Conservation (phyloP, 768 basidiomycete species). For the Lactarius indigo region DNA sequence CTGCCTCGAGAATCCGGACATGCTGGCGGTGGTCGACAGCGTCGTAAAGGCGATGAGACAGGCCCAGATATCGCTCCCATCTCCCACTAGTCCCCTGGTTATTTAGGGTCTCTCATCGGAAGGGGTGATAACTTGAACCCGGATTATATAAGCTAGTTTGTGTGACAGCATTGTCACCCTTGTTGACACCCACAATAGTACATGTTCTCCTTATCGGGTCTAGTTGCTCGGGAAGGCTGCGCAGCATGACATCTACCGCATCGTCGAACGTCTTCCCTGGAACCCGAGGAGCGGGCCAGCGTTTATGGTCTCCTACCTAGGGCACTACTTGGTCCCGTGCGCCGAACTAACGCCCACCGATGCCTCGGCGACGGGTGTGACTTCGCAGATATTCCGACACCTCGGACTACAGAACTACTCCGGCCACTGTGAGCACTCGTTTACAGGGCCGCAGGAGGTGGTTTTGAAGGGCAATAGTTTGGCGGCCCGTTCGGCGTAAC, state of each 20-base stretch:
- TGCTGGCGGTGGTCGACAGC: not conserved
- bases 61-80: not conserved
- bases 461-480: not conserved
- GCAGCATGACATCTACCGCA: not conserved
- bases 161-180: too few species aligned
- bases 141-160: not conserved
- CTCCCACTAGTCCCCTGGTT: not conserved
- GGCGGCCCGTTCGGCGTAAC: not conserved
- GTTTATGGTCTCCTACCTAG: not conserved
- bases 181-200: not conserved
- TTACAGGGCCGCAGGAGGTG: not conserved
- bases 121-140: not conserved
- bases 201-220: not conserved
- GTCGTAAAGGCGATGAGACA: not conserved
- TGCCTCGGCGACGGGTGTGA: not conserved
- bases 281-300: not conserved
- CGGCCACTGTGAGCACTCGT: not conserved
- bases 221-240: not conserved
- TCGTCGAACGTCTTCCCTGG: not conserved
- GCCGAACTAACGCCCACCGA: not conserved
- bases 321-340: not conserved
- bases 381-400: not conserved
- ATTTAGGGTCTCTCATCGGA: not conserved
- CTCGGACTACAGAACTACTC: not conserved
- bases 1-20: conserved; percentile 17